Evolutionary conservation across 257 asterid species (phyloP).

Genomic region (Solanum piurae): DNA sequence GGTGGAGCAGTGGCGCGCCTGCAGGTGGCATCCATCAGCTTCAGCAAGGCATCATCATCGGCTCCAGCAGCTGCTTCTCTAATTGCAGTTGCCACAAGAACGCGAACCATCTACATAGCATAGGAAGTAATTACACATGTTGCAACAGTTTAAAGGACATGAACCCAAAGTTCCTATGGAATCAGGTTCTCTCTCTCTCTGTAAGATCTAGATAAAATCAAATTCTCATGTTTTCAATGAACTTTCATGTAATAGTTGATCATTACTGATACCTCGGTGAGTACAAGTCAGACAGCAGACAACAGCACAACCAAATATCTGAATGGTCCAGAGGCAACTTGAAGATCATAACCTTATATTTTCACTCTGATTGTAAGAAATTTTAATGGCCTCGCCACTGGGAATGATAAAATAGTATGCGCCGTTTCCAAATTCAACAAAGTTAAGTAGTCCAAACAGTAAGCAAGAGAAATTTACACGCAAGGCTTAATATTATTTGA

Average conservation of each 20-base stretch:
- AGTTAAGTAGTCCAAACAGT: not conserved
- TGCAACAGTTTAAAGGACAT: not conserved
- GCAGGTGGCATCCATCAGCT: slow-evolving; percentile 87
- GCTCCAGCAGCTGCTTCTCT: slow-evolving; percentile 99
- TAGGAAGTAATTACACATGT: not conserved
- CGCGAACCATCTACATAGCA: slow-evolving; percentile 78
- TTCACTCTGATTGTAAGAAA: not conserved
- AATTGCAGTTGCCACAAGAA: slow-evolving; percentile 82
- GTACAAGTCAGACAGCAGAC: not conserved
- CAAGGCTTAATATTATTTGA: not conserved
- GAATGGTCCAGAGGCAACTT: not conserved
- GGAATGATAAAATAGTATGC: not conserved
- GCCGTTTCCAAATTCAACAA: not conserved
- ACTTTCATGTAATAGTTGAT: not conserved
- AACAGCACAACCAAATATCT: not conserved
- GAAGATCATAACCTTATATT: not conserved
- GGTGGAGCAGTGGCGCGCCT: slow-evolving; percentile 98
- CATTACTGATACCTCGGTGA: not conserved
- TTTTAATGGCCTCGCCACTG: not conserved
- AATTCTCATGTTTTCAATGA: not conserved
- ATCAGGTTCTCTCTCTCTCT: not conserved
- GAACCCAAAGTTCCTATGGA: not conserved
- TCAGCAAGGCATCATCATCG: slow-evolving; percentile 59
- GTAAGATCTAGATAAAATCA: not conserved
- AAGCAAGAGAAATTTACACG: not conserved